phyloP scores from a whole-genome alignment of 208 protist species.

The Crithidia fasciculata region DNA sequence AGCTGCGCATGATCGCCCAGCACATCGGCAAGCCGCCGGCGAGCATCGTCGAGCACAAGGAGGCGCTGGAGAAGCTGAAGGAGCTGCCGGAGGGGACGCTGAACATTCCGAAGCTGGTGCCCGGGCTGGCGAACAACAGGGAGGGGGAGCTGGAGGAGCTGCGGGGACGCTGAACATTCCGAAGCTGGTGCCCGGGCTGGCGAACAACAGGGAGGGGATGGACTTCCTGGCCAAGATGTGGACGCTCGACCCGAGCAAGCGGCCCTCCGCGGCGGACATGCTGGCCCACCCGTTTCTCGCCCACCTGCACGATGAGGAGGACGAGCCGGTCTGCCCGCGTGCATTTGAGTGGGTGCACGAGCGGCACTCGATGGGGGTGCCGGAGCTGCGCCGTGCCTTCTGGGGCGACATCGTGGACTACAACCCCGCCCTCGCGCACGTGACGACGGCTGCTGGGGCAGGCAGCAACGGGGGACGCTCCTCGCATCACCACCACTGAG shows the following conservation, averaged over 20 bases:
- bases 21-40: constrained; percentile 95
- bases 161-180: constrained; percentile 66
- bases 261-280: constrained; percentile 78
- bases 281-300: constrained; percentile 85
- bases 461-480: constrained; percentile 6
- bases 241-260: constrained; percentile 75
- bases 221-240: constrained; percentile 87
- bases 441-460: background rate
- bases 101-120: constrained; percentile 74
- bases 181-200: constrained; percentile 73
- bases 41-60: constrained; percentile 80
- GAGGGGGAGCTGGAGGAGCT: constrained; percentile 81
- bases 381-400: constrained; percentile 78
- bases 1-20: constrained; percentile 91
- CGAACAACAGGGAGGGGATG: constrained; percentile 62
- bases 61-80: constrained; percentile 79
- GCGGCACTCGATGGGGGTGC: constrained; percentile 62
- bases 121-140: constrained; percentile 60
- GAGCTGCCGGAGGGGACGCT: constrained; percentile 74
- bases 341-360: constrained; percentile 86
- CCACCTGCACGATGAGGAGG: constrained; percentile 81
- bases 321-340: constrained; percentile 73
- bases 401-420: constrained; percentile 89
- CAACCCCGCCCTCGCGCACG: constrained; percentile 61
- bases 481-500: constrained; percentile 22